A percentile compares a stretch with the other conserved stretches of the same genome.
Conservation (phyloP, 1,284 basidiomycete species). For the Rhizopogon hawkerae region DNA sequence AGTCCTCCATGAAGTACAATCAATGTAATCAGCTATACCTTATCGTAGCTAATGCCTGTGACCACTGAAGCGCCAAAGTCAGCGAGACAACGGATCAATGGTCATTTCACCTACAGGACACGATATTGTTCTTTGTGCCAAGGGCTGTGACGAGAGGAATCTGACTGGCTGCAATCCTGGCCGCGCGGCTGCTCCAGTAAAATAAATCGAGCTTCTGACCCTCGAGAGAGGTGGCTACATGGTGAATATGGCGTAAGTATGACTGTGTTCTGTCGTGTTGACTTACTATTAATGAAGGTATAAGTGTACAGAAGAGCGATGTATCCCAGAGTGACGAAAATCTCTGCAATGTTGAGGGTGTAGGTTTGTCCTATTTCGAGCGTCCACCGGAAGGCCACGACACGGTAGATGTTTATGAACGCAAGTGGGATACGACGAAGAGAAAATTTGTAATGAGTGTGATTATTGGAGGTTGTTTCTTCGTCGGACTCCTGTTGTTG, state of each 20-base stretch:
- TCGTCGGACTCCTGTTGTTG: constrained; percentile 13
- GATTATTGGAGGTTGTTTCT: constrained; percentile 12
- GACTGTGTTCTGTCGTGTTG: background rate
- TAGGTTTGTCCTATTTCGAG: constrained; percentile 35
- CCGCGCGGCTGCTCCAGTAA: constrained; percentile 44
- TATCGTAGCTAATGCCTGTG: constrained; percentile 54
- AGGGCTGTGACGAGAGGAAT: constrained; percentile 55
- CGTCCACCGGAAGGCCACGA: constrained; percentile 43
- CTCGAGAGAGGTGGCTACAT: constrained; percentile 29
- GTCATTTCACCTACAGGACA: constrained; percentile 37
- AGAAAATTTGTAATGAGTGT: constrained; percentile 7
- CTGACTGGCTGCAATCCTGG: constrained; percentile 44
- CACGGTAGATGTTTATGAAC: constrained; percentile 36
- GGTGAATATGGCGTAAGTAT: background rate
- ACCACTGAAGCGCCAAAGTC: constrained; percentile 30
- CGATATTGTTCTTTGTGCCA: constrained; percentile 56
- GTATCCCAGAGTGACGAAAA: constrained; percentile 38
- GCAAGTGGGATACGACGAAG: constrained; percentile 30
- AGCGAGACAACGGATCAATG: constrained; percentile 2
- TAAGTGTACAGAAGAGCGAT: constrained; percentile 38
- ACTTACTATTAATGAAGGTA: constrained; percentile 43
- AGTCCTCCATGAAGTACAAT: constrained; percentile 6
- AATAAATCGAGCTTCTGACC: constrained; percentile 13
- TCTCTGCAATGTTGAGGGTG: constrained; percentile 40
- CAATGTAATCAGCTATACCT: constrained; percentile 24